A percentile compares a stretch with the other conserved stretches of the same genome.
Evolutionary conservation across 2,329 filamentous ascomycete genomes (phyloP).

Genomic region (Catunica adiposa): DNA sequence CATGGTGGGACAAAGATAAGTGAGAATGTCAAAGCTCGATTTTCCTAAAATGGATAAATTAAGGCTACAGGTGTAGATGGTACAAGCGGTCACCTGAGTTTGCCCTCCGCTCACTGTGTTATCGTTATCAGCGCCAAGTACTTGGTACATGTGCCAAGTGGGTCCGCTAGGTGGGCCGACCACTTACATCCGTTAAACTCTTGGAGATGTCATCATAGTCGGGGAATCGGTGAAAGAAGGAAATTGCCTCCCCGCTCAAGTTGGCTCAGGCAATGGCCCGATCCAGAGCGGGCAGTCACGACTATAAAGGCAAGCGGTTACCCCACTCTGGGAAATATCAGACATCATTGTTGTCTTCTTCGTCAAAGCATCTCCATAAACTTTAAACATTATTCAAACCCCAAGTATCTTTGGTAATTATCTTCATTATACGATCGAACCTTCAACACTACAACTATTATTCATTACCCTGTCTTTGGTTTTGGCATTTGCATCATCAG

Average conservation of each 20-base stretch:
- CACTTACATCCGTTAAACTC: background rate
- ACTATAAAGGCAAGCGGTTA: background rate
- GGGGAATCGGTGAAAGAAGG: background rate
- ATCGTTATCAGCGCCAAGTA: slow-evolving; percentile 7
- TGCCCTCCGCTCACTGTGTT: background rate
- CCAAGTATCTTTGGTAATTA: too few relatives aligned
- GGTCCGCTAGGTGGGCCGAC: background rate
- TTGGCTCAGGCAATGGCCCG: background rate
- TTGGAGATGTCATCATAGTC: background rate
- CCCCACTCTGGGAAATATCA: background rate
- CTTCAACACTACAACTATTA: too few relatives aligned
- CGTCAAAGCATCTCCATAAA: background rate
- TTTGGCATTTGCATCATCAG: too few relatives aligned
- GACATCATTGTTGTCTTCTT: background rate
- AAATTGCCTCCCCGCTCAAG: background rate
- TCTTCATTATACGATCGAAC: too few relatives aligned
- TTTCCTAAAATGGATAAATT: slow-evolving; percentile 1
- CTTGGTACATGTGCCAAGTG: slow-evolving; percentile 3
- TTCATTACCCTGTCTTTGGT: too few relatives aligned
- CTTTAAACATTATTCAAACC: too few relatives aligned
- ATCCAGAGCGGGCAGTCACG: background rate
- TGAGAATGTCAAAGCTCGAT: background rate
- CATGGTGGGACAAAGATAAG: background rate
- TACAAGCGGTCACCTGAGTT: background rate
- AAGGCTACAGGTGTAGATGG: background rate